Percentiles rank a stretch among this genome's conserved stretches.
Conservation (phyloP, 306 rosid genomes). For the Hippophae gyantsensis region DNA sequence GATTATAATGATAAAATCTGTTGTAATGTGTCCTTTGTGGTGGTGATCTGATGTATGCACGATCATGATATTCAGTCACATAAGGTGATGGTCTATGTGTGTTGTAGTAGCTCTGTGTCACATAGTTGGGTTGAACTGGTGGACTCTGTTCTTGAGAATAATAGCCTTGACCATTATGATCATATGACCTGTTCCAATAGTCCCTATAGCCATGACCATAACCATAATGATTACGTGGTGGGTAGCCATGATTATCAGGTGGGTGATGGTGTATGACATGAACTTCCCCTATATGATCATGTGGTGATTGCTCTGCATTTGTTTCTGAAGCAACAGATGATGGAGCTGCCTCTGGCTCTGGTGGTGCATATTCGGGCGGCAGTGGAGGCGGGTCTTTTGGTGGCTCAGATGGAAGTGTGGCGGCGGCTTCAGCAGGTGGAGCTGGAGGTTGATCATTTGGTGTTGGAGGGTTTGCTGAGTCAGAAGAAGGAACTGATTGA, state of each 20-base stretch:
- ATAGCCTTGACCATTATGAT: slow-evolving; percentile 26
- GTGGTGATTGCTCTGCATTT: slow-evolving; percentile 22
- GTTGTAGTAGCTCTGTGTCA: slow-evolving; percentile 62
- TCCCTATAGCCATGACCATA: slow-evolving; percentile 28
- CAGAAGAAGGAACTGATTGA: slow-evolving; percentile 18
- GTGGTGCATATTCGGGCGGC: slow-evolving; percentile 24
- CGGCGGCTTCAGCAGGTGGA: background rate
- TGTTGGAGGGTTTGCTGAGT: slow-evolving; percentile 14
- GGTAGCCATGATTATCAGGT: slow-evolving; percentile 28
- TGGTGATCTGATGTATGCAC: slow-evolving; percentile 44
- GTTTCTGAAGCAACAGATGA: slow-evolving; percentile 18
- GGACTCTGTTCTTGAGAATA: background rate
- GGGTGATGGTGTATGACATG: slow-evolving; percentile 35
- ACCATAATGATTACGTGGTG: slow-evolving; percentile 13
- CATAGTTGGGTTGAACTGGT: slow-evolving; percentile 21
- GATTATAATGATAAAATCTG: slow-evolving; percentile 31
- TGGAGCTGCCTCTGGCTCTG: slow-evolving; percentile 22
- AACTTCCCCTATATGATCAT: slow-evolving; percentile 29
- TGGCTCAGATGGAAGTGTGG: slow-evolving; percentile 14
- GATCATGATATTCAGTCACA: slow-evolving; percentile 38
- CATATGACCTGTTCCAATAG: slow-evolving; percentile 16
- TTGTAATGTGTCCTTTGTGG: slow-evolving; percentile 26
- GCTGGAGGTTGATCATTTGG: slow-evolving; percentile 24
- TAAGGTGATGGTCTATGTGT: slow-evolving; percentile 46
- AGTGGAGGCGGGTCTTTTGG: slow-evolving; percentile 29